Base-by-base conservation (phyloP, 2,329 filamentous ascomycete genomes). In the Tolypocladium cylindrosporum region DNA sequence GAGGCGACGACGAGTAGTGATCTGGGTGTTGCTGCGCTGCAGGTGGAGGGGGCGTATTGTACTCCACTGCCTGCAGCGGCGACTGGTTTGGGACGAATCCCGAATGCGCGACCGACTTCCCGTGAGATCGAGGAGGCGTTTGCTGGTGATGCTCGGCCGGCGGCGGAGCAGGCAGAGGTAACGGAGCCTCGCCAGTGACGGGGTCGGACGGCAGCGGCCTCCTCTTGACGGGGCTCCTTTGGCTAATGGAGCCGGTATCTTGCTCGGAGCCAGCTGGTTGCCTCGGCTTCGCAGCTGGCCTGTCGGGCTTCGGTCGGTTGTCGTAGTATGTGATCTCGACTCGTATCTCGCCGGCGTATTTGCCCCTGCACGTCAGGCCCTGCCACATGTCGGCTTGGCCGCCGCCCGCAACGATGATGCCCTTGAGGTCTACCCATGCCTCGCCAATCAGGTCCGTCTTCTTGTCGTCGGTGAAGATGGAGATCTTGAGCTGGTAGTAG, bases 321-420 rank as follows among this genome's bases (percentile, higher is more conserved):
- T 99, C 94, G 77, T 97, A 99, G 75, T 89, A 99, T 48, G 94
- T 99, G 74, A 97, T 87, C 74, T 99, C 94, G 62, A 99, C 87
- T 64, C 93, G 84, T 62, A 99, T 86, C 72, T 97, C 93, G 57
- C 94, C 94, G 8, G 94, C 93, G 67, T 97, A 99, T 78, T 96
- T 96, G 62, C 92, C 91, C 69, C 87, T 91, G 79, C 85, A 97
- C 62, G 84, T 88, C 64, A 99, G 78, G 59, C 79, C 86, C 70
- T 97, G 92, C 94, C 94, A 99, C 57, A 90, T 79, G 72, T 99
- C 94, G 68, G 83, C 91, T 74, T 97, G 91, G n/a, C 94, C 92
- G 54, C 94, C 94, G 54, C 94, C 92, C 2, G 86, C 79, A 24
- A 92, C 81, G 61, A 99, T 83, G 65, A 99, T 89, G 64, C 85